Percentiles rank a stretch among this genome's conserved stretches.
Conservation (phyloP, 1,284 basidiomycete species). For the Marasmius oreades region DNA sequence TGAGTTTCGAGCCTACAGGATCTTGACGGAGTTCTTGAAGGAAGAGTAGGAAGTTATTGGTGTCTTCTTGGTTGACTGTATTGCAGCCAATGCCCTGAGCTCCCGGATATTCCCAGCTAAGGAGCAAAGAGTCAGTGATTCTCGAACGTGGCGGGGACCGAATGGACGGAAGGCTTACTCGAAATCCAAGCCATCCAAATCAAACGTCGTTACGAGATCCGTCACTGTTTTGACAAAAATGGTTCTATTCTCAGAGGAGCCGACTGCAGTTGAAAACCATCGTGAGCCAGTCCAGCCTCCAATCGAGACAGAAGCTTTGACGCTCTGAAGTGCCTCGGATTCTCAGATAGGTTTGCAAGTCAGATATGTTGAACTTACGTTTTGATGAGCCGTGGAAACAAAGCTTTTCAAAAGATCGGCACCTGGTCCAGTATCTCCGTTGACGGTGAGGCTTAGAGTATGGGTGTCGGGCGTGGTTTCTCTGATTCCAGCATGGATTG, state of each 20-base stretch:
- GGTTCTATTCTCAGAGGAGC: conserved; percentile 41
- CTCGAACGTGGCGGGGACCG: background rate
- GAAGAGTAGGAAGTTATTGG: conserved; percentile 7
- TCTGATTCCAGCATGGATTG: background rate
- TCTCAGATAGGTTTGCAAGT: background rate
- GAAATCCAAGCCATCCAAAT: conserved; percentile 66
- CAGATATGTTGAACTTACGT: conserved; percentile 6
- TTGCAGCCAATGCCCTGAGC: conserved; percentile 55
- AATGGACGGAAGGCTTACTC: conserved; percentile 38
- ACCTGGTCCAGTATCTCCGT: conserved; percentile 1
- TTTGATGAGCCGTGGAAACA: conserved; percentile 7
- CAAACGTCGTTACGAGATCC: conserved; percentile 46
- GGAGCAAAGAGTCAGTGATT: background rate
- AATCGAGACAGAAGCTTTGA: conserved; percentile 62
- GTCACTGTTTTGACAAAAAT: conserved; percentile 57
- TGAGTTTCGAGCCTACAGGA: conserved; percentile 1
- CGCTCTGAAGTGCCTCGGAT: conserved; percentile 27
- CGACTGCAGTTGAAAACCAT: conserved; percentile 58
- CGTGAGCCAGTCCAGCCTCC: conserved; percentile 70
- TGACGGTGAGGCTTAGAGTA: background rate
- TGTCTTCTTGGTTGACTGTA: conserved; percentile 24
- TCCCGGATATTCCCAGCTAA: conserved; percentile 71
- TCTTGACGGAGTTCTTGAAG: conserved; percentile 10
- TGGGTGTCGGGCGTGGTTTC: background rate
- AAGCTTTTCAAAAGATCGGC: conserved; percentile 6